phyloP scores from a whole-genome alignment of 2,329 filamentous ascomycete species.

The Dothideomycetidae sp. region DNA sequence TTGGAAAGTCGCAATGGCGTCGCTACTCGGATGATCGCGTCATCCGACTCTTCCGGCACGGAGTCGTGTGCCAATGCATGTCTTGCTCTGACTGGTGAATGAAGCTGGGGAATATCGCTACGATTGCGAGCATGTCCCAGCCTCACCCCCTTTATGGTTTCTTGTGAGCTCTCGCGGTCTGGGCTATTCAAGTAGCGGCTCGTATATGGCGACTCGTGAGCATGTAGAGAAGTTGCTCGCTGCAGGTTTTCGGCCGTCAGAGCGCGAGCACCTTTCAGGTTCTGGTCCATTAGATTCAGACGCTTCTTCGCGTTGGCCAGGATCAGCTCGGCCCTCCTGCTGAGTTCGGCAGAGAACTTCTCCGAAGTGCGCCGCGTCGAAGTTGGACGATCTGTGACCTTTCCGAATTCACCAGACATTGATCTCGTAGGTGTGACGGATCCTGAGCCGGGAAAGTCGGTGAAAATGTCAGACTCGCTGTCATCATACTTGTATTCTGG shows the following conservation, averaged over 20 bases:
- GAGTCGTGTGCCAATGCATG: not conserved
- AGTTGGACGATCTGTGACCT: not conserved
- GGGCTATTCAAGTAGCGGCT: slow-evolving; percentile 2
- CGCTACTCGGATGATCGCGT: not conserved
- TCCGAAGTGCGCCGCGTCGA: slow-evolving; percentile 29
- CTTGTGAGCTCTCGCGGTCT: not conserved
- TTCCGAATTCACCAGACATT: not conserved
- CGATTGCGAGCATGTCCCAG: slow-evolving; percentile 7
- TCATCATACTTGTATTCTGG: slow-evolving; percentile 8
- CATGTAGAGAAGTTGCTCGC: slow-evolving; percentile 22
- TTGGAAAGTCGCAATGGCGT: slow-evolving; percentile 5
- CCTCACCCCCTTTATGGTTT: not conserved
- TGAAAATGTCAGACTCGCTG: slow-evolving; percentile 11
- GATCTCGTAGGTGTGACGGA: slow-evolving; percentile 8
- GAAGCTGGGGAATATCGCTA: slow-evolving; percentile 5
- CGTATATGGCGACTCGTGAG: slow-evolving; percentile 5
- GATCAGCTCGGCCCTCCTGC: slow-evolving; percentile 75
- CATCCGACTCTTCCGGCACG: slow-evolving; percentile 5
- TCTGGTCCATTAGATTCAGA: slow-evolving; percentile 86
- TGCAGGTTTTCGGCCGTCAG: slow-evolving; percentile 26
- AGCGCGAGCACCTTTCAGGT: slow-evolving; percentile 59
- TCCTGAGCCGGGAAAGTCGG: slow-evolving; percentile 14
- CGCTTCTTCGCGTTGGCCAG: slow-evolving; percentile 83
- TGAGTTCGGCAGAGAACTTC: slow-evolving; percentile 60
- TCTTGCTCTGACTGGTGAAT: slow-evolving; percentile 4